Evolutionary conservation across 805 yeast species (phyloP).

Genomic region (Candida stauntonica): DNA sequence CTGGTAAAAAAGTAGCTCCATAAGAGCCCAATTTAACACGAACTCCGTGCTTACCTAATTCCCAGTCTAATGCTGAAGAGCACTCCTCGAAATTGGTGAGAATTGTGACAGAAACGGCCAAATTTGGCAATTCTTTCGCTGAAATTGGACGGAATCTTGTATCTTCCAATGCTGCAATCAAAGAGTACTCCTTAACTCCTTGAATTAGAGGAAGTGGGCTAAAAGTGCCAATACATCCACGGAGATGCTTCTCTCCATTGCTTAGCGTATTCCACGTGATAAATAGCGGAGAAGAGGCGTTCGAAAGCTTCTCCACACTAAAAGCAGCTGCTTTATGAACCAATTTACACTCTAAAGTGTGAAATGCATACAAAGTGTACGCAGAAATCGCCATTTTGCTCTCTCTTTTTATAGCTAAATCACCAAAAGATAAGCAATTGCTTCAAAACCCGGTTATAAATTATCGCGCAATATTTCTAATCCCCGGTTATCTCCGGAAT

Average conservation of each 20-base stretch:
- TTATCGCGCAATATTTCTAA: background rate
- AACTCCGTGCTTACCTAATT: conserved; percentile 78
- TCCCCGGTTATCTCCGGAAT: background rate
- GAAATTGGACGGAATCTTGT: conserved; percentile 67
- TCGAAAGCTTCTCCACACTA: no score
- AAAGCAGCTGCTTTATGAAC: no score
- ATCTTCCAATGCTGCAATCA: conserved; percentile 64
- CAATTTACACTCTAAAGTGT: conserved; percentile 4
- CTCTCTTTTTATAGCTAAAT: no score
- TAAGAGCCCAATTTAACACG: conserved; percentile 45
- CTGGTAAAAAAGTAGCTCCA: conserved; percentile 84
- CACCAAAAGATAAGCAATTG: no score
- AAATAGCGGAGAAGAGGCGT: conserved; percentile 53
- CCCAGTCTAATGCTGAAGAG: conserved; percentile 64
- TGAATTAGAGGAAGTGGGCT: conserved; percentile 11
- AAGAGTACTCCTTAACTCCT: conserved; percentile 9
- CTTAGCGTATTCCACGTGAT: conserved; percentile 73
- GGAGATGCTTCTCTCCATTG: conserved; percentile 34
- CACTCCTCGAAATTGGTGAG: conserved; percentile 54
- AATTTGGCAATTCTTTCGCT: conserved; percentile 44
- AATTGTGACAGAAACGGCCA: conserved; percentile 55
- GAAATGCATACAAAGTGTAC: conserved; percentile 8
- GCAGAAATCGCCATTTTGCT: no score
- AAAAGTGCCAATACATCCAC: conserved; percentile 97
- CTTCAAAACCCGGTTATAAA: background rate